Evolutionary conservation across 129 eudicot genomes (phyloP), one percentile per base, ranked within the genome.

Genomic region (Tagetes erecta): DNA sequence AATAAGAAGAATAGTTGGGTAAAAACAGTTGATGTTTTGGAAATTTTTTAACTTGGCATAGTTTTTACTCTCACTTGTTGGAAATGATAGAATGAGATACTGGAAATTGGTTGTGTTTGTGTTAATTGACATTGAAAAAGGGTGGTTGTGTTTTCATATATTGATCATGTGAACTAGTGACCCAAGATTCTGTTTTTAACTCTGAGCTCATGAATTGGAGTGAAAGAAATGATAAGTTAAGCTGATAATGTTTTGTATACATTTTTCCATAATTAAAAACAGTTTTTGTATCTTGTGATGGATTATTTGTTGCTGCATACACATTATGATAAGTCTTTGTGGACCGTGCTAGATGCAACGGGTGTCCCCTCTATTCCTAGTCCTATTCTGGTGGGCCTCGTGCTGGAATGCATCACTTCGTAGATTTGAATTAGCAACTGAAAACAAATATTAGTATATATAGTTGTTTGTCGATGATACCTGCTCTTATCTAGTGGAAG

Each of bases 111-210:
- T 42, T 56, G 56, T 72, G 34, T 7, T 41, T 58, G 56, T 72
- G 39, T 71, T 56, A 55, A 55, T 38, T 55, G 65, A 46, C 76
- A 38, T 45, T 20, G 45, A 40, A 39, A 55, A 9, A 5, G 35
- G 42, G 45, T 51, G 41, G 78, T 36, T 63, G 31, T 44, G 27
- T 36, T 62, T 11, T 51, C 31, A 41, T 46, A 35, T 50, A 45
- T 63, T 9, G 8, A 46, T 47, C 38, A 74, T 63, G 78, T 63
- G 50, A 74, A 49, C 38, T 63, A 9, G 31, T 74, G 60, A 35
- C 59, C 31, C 8, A 46, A 41, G 69, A 59, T 33, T 31, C 33
- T 56, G 52, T 27, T 27, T 65, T 33, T 8, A 67, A 11, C 3
- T 64, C 13, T 41, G 30, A 30, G 67, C 45, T 39, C 20, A 69